These are phyloP conservation scores for Chlamydomonas schloesseri DNA, from an alignment of 139 green algal species.

Conservation along the genomic window DNA sequence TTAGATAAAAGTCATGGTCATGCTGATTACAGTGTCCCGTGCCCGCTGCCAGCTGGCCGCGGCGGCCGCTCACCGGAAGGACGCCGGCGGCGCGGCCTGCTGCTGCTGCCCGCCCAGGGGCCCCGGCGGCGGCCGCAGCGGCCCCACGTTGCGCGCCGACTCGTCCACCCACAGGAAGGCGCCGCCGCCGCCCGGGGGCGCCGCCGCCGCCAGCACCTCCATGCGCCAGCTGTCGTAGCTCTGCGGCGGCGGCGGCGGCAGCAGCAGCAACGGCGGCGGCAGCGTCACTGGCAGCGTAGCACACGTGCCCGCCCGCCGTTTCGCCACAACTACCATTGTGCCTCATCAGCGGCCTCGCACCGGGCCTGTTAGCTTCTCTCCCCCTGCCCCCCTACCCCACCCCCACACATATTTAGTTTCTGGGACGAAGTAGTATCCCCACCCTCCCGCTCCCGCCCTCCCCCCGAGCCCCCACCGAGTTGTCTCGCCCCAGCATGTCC, in stretches of 20 bases:
- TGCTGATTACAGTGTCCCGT: too few relatives aligned
- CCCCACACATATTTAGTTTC: background rate
- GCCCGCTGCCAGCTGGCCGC: too few relatives aligned
- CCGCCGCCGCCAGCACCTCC: constrained; percentile 7
- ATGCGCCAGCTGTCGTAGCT: constrained; percentile 38
- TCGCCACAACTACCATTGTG: too few relatives aligned
- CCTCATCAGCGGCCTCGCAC: too few relatives aligned
- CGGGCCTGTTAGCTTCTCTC: too few relatives aligned
- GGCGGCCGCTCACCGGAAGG: background rate
- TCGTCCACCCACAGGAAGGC: constrained; percentile 42
- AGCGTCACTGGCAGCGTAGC: too few relatives aligned
- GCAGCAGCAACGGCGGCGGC: background rate
- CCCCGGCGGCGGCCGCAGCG: background rate
- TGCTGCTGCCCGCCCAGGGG: background rate
- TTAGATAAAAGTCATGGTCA: too few relatives aligned
- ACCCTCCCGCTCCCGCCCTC: too few relatives aligned
- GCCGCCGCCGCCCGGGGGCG: constrained; percentile 12
- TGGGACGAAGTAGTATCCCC: too few relatives aligned
- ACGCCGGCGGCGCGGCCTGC: background rate
- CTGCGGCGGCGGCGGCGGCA: background rate
- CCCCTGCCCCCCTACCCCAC: background rate
- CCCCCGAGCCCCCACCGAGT: background rate
- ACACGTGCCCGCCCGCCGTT: too few relatives aligned
- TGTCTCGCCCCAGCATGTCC: background rate
- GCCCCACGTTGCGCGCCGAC: constrained; percentile 22